These are phyloP conservation scores for Aspergillus felis DNA, from an alignment of 2,329 filamentous ascomycete genomes.

Conservation along the genomic window DNA sequence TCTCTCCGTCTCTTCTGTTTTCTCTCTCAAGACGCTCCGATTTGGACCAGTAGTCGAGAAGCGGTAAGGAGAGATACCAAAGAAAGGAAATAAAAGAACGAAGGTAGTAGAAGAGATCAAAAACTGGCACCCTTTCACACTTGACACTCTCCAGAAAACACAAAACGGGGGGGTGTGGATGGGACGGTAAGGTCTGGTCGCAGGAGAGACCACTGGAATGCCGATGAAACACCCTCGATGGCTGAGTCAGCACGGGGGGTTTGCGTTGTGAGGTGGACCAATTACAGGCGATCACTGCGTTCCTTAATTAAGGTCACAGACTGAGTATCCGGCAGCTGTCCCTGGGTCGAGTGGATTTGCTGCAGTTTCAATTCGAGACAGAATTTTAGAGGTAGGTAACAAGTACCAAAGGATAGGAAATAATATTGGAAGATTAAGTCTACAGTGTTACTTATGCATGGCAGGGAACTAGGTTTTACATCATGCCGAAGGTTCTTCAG, in stretches of 20 bases:
- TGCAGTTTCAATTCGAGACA: neutral
- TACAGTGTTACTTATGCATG: neutral
- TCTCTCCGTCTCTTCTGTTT: neutral
- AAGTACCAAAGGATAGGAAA: neutral
- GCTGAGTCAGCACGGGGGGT: conserved; percentile 18
- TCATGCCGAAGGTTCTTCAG: neutral
- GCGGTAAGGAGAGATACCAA: neutral
- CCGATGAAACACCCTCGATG: conserved; percentile 13
- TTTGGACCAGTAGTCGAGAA: neutral
- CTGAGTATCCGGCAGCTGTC: neutral
- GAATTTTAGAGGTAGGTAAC: neutral
- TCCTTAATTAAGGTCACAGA: neutral
- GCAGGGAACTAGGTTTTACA: neutral
- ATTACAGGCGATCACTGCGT: neutral
- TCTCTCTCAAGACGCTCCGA: neutral
- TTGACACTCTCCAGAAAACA: neutral
- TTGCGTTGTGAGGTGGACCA: neutral
- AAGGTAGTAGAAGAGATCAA: neutral
- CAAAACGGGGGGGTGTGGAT: conserved; percentile 4
- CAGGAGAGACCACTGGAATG: conserved; percentile 20
- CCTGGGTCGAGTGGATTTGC: neutral
- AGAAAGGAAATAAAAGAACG: neutral
- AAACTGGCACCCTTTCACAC: neutral
- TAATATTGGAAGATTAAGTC: neutral
- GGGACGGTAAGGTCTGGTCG: conserved; percentile 7